phyloP scores from a whole-genome alignment of 2,329 filamentous ascomycete species.

The Dothiorella sarmentorum region DNA sequence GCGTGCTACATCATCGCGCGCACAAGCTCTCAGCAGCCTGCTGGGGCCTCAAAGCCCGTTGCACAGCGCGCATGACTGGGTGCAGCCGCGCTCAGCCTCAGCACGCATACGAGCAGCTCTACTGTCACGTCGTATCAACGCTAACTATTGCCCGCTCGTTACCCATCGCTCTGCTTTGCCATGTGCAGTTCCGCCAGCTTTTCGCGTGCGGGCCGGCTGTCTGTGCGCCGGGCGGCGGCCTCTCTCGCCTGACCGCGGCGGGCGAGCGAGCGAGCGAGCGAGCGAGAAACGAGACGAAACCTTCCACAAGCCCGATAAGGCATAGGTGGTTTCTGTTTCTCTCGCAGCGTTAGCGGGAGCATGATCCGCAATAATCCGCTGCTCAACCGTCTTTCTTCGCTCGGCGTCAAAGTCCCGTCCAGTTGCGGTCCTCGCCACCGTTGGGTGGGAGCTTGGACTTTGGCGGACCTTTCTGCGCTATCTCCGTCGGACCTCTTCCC shows the following conservation, averaged over 20 bases:
- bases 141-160: too few relatives aligned
- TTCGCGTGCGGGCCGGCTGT: not conserved
- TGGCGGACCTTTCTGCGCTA: not conserved
- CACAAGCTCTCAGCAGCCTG: not conserved
- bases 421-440: not conserved
- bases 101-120: not conserved
- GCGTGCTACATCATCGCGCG: slow-evolving; percentile 14
- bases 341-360: too few relatives aligned
- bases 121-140: not conserved
- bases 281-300: not conserved
- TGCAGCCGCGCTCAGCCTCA: slow-evolving; percentile 3
- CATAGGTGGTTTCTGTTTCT: too few relatives aligned
- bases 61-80: slow-evolving; percentile 3
- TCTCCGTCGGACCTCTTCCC: slow-evolving; percentile 6
- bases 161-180: too few relatives aligned
- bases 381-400: not conserved
- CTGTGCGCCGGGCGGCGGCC: not conserved
- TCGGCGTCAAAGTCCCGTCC: not conserved
- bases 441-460: slow-evolving; percentile 2
- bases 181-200: not conserved
- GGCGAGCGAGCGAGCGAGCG: not conserved
- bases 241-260: slow-evolving; percentile 1
- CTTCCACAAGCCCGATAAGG: not conserved
- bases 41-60: not conserved
- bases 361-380: not conserved